Conservation (phyloP, 768 basidiomycete genomes). For the Trametes cubensis region DNA sequence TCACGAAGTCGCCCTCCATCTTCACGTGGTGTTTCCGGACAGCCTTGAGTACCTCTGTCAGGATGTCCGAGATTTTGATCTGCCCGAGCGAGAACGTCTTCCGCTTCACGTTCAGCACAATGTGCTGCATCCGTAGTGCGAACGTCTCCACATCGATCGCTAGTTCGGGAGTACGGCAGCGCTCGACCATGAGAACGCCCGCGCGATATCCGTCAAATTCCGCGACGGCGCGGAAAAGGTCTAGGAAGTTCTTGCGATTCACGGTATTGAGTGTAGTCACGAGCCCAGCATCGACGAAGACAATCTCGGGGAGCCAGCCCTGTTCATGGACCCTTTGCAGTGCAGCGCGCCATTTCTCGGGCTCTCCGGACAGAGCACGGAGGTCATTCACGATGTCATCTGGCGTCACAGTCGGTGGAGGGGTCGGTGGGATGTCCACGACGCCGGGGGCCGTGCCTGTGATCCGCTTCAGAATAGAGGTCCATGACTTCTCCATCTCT, state of each 20-base stretch:
- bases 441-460: constrained; percentile 1
- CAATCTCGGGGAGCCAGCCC: constrained; percentile 91
- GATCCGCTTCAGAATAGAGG: constrained; percentile 45
- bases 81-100: constrained; percentile 98
- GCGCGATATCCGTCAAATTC: constrained; percentile 96
- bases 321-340: constrained; percentile 59
- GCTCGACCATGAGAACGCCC: constrained; percentile 94
- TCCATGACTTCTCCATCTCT: constrained; percentile 46
- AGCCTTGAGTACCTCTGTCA: constrained; percentile 83
- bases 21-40: constrained; percentile 94
- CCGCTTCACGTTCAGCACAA: constrained; percentile 89
- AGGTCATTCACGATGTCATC: constrained; percentile 71
- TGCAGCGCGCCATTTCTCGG: constrained; percentile 69
- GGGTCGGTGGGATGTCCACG: not conserved
- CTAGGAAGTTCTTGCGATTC: constrained; percentile 93
- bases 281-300: constrained; percentile 96
- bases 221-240: constrained; percentile 94
- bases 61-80: constrained; percentile 92
- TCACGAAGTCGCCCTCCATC: constrained; percentile 98
- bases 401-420: constrained; percentile 8
- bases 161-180: constrained; percentile 88
- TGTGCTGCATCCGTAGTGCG: constrained; percentile 96
- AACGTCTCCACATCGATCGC: constrained; percentile 93
- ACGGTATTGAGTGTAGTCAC: constrained; percentile 81
- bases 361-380: constrained; percentile 56